Percentiles rank a stretch among this genome's conserved stretches.
Conservation (phyloP, 139 green algal genomes). For the Chlamydomonas schloesseri region DNA sequence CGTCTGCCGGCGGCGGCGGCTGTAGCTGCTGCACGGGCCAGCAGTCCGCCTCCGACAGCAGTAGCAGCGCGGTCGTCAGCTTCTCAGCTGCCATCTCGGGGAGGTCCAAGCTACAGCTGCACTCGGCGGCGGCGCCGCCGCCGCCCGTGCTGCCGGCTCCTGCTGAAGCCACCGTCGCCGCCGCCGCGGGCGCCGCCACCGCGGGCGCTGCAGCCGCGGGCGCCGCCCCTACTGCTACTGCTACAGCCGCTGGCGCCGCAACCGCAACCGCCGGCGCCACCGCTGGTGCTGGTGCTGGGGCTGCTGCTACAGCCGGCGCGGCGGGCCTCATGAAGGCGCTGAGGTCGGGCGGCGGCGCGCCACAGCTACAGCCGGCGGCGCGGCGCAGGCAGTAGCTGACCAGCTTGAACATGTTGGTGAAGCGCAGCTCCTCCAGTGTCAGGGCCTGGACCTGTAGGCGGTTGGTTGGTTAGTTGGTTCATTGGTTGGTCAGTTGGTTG, state of each 20-base stretch:
- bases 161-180: too few relatives aligned
- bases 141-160: too few relatives aligned
- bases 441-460: conserved; percentile 25
- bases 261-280: background rate
- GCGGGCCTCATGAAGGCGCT: conserved; percentile 11
- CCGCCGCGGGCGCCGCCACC: background rate
- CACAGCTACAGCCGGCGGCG: background rate
- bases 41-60: background rate
- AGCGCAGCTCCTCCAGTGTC: conserved; percentile 26
- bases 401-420: conserved; percentile 29
- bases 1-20: background rate
- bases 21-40: background rate
- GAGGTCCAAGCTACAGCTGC: conserved; percentile 2
- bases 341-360: background rate
- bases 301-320: background rate
- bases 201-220: background rate
- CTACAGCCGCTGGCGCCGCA: background rate
- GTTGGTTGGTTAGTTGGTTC: too few relatives aligned
- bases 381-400: background rate
- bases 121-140: background rate
- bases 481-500: too few relatives aligned
- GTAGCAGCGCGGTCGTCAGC: conserved; percentile 21
- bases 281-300: background rate
- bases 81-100: conserved; percentile 37
- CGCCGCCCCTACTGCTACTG: background rate